Evolutionary conservation across 2,329 filamentous ascomycete species (phyloP).

Genomic region (Diaporthe ampelina): DNA sequence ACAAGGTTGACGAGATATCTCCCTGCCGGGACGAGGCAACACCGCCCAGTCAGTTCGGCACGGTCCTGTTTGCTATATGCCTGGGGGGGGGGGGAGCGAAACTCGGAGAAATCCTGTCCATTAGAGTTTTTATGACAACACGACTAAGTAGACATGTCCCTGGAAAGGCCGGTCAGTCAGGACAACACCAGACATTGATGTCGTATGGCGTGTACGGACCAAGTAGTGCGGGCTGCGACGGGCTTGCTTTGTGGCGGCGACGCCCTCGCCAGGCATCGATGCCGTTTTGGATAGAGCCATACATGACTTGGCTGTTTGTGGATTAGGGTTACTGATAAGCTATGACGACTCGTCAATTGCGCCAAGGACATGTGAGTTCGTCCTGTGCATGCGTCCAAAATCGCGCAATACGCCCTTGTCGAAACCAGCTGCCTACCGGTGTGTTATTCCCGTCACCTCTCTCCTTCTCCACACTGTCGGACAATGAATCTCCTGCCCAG

Average conservation of each 20-base stretch:
- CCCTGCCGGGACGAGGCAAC: neutral
- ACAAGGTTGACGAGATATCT: conserved; percentile 4
- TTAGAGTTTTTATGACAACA: conserved; percentile 2
- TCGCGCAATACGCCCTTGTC: neutral
- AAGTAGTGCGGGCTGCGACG: neutral
- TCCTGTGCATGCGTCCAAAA: conserved; percentile 10
- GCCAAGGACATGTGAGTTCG: conserved; percentile 3
- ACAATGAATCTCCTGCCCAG: neutral
- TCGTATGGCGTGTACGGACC: neutral
- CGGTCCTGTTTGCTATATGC: neutral
- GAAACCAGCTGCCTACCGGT: neutral
- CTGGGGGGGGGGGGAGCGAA: neutral
- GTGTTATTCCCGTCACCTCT: conserved; percentile 19
- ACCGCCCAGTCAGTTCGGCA: neutral
- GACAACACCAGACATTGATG: neutral
- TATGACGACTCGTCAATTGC: conserved; percentile 17
- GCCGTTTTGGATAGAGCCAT: conserved; percentile 23
- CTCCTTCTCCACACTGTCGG: neutral
- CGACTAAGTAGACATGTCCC: conserved; percentile 2
- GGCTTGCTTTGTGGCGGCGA: conserved; percentile 15
- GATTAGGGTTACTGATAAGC: conserved; percentile 13
- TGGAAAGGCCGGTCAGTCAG: neutral
- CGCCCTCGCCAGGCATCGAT: conserved; percentile 21
- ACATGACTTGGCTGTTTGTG: conserved; percentile 23
- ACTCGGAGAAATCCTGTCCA: neutral